Percentiles rank a stretch among this genome's conserved stretches.
Evolutionary conservation across 2,329 filamentous ascomycete species (phyloP).

Genomic region (Fusarium luffae): DNA sequence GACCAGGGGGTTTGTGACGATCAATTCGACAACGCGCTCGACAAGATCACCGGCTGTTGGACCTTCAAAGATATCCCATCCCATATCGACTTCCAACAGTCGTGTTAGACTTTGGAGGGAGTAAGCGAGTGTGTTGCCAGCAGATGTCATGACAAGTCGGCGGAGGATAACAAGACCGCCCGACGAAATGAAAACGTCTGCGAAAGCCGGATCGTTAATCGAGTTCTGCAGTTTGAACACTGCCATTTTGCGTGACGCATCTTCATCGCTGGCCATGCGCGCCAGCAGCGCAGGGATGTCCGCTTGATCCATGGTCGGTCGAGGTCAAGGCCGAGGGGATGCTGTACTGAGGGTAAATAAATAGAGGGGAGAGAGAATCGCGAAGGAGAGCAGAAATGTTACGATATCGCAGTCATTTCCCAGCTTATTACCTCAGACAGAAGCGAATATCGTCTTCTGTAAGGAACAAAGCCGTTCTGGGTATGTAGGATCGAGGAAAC

Average conservation of each 20-base stretch:
- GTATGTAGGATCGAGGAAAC: neutral
- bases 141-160: slow-evolving; percentile 83
- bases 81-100: slow-evolving; percentile 94
- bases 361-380: neutral
- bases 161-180: slow-evolving; percentile 86
- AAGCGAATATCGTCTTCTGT: neutral
- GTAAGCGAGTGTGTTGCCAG: slow-evolving; percentile 95
- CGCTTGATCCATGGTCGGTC: slow-evolving; percentile 67
- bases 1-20: slow-evolving; percentile 94
- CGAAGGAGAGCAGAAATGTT: slow-evolving; percentile 1
- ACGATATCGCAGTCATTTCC: slow-evolving; percentile 36
- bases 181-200: slow-evolving; percentile 93
- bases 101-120: slow-evolving; percentile 89
- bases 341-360: neutral
- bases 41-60: slow-evolving; percentile 72
- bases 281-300: slow-evolving; percentile 73
- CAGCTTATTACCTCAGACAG: neutral
- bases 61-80: slow-evolving; percentile 87
- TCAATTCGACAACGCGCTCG: slow-evolving; percentile 85
- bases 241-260: slow-evolving; percentile 96
- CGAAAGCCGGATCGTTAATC: slow-evolving; percentile 96
- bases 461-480: neutral
- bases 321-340: slow-evolving; percentile 1
- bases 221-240: slow-evolving; percentile 97
- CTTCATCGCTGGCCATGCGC: slow-evolving; percentile 76